phyloP scores from a whole-genome alignment of 192 early-diverging fungal genomes.

The Linnemannia hyalina region DNA sequence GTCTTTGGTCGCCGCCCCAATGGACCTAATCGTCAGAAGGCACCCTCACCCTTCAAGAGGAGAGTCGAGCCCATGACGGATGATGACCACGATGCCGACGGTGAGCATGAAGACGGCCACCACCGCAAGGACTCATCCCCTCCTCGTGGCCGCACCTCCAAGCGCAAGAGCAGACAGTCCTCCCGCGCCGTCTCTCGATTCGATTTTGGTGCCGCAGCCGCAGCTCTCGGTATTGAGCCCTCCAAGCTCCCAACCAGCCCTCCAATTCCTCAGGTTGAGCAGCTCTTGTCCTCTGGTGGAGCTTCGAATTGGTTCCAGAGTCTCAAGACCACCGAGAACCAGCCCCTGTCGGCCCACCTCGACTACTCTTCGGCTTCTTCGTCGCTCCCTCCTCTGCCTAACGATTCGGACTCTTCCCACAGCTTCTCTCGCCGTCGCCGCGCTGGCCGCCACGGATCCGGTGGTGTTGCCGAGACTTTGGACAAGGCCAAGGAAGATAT shows the following conservation, averaged over 20 bases:
- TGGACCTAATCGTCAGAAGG: conserved; percentile 27
- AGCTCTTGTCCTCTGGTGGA: conserved; percentile 33
- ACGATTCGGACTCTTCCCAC: conserved; percentile 34
- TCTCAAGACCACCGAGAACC: conserved; percentile 52
- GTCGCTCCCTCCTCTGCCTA: conserved; percentile 19
- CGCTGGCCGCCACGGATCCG: conserved; percentile 37
- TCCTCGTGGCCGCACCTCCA: conserved; percentile 34
- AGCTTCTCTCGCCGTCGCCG: conserved; percentile 51
- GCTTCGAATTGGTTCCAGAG: conserved; percentile 54
- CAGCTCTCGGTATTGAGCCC: conserved; percentile 17
- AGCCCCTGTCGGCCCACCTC: conserved; percentile 39
- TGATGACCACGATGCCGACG: conserved; percentile 51
- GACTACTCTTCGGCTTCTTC: conserved; percentile 45
- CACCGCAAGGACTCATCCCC: conserved; percentile 40
- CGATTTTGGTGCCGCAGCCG: conserved; percentile 31
- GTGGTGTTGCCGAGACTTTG: conserved; percentile 37
- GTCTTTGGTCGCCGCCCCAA: conserved; percentile 41
- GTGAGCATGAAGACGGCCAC: conserved; percentile 27
- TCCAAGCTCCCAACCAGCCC: conserved; percentile 42
- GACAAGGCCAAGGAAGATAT: conserved; percentile 62
- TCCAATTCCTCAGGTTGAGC: conserved; percentile 43
- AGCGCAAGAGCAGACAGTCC: conserved; percentile 41
- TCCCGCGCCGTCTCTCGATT: conserved; percentile 44
- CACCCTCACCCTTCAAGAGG: conserved; percentile 27
- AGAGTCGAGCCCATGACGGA: conserved; percentile 37